phyloP scores from a whole-genome alignment of 495 filamentous ascomycete species.

The Margaritispora aquatica region DNA sequence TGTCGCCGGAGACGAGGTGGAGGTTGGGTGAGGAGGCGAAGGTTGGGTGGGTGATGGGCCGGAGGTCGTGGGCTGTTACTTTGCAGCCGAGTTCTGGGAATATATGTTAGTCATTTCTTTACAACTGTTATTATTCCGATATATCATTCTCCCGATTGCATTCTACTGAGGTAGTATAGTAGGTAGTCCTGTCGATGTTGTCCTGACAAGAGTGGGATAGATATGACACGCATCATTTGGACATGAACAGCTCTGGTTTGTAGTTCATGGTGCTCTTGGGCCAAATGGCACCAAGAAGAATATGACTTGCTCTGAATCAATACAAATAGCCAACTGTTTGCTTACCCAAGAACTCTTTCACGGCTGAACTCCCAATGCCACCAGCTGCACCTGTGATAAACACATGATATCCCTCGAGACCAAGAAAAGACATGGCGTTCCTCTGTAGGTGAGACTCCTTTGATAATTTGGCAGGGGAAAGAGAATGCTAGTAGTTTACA shows the following conservation, averaged over 20 bases:
- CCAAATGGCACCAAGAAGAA: not conserved
- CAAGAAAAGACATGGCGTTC: slow-evolving; percentile 40
- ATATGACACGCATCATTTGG: too few relatives aligned
- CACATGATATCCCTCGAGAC: slow-evolving; percentile 46
- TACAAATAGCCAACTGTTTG: not conserved
- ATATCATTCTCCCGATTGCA: too few relatives aligned
- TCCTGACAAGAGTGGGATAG: not conserved
- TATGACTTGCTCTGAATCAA: not conserved
- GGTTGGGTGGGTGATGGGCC: slow-evolving; percentile 23
- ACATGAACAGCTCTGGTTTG: too few relatives aligned
- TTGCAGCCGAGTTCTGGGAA: slow-evolving; percentile 43
- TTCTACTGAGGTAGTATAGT: too few relatives aligned
- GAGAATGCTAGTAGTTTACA: too few relatives aligned
- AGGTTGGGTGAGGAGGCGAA: slow-evolving; percentile 27
- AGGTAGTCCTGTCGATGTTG: too few relatives aligned
- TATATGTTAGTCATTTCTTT: not conserved
- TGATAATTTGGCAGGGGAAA: too few relatives aligned
- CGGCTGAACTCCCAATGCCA: slow-evolving; percentile 42
- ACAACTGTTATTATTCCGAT: not conserved
- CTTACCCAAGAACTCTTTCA: slow-evolving; percentile 48
- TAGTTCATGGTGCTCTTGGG: too few relatives aligned
- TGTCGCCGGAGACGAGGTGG: slow-evolving; percentile 37
- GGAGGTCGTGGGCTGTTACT: slow-evolving; percentile 45
- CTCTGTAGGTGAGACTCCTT: too few relatives aligned
- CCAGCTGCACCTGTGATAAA: slow-evolving; percentile 53